Conservation (phyloP, 1,284 basidiomycete species). For the Marasmius tenuissimus region DNA sequence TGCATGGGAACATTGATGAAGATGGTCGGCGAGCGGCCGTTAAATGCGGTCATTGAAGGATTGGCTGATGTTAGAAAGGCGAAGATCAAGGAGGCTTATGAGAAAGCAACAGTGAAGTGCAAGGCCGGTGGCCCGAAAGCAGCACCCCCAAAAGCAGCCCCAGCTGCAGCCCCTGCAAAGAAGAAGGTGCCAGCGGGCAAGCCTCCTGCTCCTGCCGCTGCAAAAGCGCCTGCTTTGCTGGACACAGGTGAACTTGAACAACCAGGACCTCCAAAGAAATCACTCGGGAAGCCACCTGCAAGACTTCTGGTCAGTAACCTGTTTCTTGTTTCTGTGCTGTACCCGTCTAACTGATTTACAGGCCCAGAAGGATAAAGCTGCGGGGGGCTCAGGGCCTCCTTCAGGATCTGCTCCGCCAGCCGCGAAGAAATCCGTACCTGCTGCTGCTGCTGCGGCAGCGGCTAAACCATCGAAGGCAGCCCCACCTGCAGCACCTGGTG, state of each 20-base stretch:
- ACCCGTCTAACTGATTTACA: slow-evolving; percentile 21
- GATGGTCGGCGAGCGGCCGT: slow-evolving; percentile 92
- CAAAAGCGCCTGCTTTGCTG: slow-evolving; percentile 13
- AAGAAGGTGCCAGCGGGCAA: slow-evolving; percentile 39
- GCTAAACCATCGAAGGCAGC: slow-evolving; percentile 53
- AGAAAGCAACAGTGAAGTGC: slow-evolving; percentile 85
- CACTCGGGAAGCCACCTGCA: slow-evolving; percentile 47
- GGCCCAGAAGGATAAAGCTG: slow-evolving; percentile 54
- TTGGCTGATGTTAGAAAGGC: slow-evolving; percentile 88
- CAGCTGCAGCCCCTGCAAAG: slow-evolving; percentile 44
- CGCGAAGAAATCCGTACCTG: slow-evolving; percentile 28
- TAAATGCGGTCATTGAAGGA: slow-evolving; percentile 86
- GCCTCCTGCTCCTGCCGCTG: slow-evolving; percentile 21
- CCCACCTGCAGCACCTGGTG: slow-evolving; percentile 44
- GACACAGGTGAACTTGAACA: slow-evolving; percentile 30
- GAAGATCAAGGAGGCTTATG: slow-evolving; percentile 94
- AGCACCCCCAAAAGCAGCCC: slow-evolving; percentile 36
- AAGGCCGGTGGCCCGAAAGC: slow-evolving; percentile 56
- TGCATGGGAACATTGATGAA: slow-evolving; percentile 94
- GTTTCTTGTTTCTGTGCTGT: neutral
- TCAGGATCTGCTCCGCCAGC: slow-evolving; percentile 17
- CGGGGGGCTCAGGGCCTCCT: slow-evolving; percentile 25
- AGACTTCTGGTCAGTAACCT: slow-evolving; percentile 41
- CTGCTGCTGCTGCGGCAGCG: slow-evolving; percentile 43
- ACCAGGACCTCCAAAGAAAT: slow-evolving; percentile 38